phyloP scores from a whole-genome alignment of 371 early-diverging fungal genomes.

The Syncephalis fuscata region DNA sequence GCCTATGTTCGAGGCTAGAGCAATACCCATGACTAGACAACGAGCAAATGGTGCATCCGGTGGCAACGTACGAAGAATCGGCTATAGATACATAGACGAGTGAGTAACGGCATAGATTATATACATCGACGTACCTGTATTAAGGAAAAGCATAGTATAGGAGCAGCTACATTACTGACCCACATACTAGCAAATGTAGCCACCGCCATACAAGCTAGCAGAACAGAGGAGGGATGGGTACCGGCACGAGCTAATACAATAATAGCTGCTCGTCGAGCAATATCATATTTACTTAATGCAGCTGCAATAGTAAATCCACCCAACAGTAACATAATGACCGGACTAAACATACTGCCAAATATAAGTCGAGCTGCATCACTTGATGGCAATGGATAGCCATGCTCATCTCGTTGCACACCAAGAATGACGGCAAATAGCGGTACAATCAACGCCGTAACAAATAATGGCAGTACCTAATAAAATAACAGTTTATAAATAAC shows the following conservation, averaged over 20 bases:
- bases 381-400: conserved; percentile 33
- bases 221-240: conserved; percentile 57
- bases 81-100: conserved; percentile 20
- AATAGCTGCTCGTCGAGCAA: conserved; percentile 82
- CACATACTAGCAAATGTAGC: conserved; percentile 92
- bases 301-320: conserved; percentile 93
- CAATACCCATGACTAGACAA: conserved; percentile 83
- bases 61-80: conserved; percentile 67
- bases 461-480: conserved; percentile 73
- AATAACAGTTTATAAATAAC: no score
- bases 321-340: conserved; percentile 87
- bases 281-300: conserved; percentile 78
- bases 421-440: conserved; percentile 75
- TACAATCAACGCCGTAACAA: conserved; percentile 78
- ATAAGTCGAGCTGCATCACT: conserved; percentile 61
- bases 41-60: conserved; percentile 52
- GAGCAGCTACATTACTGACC: conserved; percentile 96
- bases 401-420: conserved; percentile 57
- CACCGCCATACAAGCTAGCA: conserved; percentile 87
- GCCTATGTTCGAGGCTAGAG: conserved; percentile 86
- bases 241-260: conserved; percentile 81
- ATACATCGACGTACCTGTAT: conserved; percentile 23
- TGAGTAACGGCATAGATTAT: no score
- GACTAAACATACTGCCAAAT: conserved; percentile 86
- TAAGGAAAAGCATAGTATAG: conserved; percentile 89